Evolutionary conservation across 352 stramenopile species (phyloP), one percentile per base, ranked within the genome.

Genomic region (Phytopythium sindhum): DNA sequence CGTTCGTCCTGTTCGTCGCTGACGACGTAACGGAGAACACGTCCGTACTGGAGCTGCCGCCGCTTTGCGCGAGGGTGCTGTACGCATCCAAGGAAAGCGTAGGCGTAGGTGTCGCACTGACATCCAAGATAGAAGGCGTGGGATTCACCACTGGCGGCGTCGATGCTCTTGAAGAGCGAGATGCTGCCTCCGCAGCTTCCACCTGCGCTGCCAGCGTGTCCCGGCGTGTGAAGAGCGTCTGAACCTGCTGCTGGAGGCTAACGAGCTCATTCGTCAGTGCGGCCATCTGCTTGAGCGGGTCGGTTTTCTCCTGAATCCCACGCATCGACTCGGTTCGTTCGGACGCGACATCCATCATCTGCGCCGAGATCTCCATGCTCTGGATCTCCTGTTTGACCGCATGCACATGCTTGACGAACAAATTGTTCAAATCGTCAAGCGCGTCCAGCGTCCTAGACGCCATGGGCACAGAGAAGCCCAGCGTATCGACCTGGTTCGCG

Each of bases 331-430:
- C 65, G 21, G 58, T 60, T 33, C 62, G 63, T 51, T 89, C 78
- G 7, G 76, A 78, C 17, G 76, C 75, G 12, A 85, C 74, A 45
- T 66, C 81, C 29, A 72, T 69, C 80, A 89, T 91, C 60, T 85
- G 76, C 21, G 72, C 74, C 28, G 77, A 68, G 64, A 89, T 89
- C 68, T 91, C 72, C 57, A 89, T 68, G 39, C 67, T 87, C 64
- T 91, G 82, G 31, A 91, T 86, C 56, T 91, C 82, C 60, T 88
- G 80, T 55, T 80, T 85, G 23, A 77, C 59, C 0, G 74, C 60
- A 39, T 84, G 77, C 15, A 83, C 72, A 37, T 88, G 76, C 33
- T 69, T 75, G 33, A 74, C 67, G 48, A 91, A 60, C 37, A 89
- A 47, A 29, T 78, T 88, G 31, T 64, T 69, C 29, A 91, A 64